phyloP scores from a whole-genome alignment of 2,329 filamentous ascomycete species.

The Pseudogymnoascus sp. region DNA sequence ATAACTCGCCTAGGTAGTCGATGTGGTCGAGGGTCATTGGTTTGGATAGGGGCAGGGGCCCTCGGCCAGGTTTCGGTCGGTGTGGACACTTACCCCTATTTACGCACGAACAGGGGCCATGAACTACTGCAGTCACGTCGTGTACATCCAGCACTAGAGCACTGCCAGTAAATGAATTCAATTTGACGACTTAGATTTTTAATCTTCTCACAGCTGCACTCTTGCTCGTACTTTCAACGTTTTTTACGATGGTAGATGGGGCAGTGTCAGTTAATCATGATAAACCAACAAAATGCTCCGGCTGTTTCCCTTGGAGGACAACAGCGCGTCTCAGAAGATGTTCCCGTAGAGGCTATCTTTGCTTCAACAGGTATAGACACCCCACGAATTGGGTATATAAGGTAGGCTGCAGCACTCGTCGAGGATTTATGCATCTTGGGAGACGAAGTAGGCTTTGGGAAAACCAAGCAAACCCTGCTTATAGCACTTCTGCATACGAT shows the following conservation, averaged over 20 bases:
- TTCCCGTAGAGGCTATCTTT: neutral
- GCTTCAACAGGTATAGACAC: neutral
- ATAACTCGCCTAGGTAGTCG: neutral
- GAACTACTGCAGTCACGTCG: neutral
- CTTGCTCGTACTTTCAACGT: neutral
- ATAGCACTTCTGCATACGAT: neutral
- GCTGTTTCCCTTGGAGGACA: no score
- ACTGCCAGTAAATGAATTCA: neutral
- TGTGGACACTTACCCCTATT: neutral
- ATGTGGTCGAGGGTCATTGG: neutral
- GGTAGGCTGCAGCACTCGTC: neutral
- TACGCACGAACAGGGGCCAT: neutral
- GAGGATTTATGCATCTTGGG: neutral
- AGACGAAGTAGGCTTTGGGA: neutral
- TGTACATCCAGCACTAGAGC: neutral
- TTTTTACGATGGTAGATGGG: no score
- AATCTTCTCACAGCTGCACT: neutral
- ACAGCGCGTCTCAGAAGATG: no score
- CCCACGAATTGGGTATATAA: no score
- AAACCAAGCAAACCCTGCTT: neutral
- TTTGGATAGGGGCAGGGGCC: neutral
- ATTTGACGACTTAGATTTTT: neutral
- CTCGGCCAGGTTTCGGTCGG: neutral
- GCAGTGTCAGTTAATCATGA: no score
- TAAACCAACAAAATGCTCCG: no score